Percentiles rank a stretch among this genome's conserved stretches.
These are phyloP conservation scores for Volvox reticuliferus DNA, from an alignment of 139 green algal genomes.

Conservation along the genomic window DNA sequence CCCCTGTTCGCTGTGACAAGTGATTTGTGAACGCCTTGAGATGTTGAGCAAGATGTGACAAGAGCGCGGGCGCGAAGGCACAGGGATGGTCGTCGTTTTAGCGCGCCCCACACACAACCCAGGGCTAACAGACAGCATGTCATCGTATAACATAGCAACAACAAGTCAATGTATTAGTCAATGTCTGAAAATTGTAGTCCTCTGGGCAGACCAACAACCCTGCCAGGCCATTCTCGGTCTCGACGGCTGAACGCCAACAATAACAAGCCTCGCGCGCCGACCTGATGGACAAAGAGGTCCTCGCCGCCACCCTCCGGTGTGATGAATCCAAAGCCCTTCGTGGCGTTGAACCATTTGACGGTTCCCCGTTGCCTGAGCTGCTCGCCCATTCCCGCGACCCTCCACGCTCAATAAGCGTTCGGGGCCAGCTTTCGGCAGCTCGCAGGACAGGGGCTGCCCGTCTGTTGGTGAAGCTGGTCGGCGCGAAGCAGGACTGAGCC, in stretches of 20 bases:
- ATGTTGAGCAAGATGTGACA: not conserved
- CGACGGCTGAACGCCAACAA: slow-evolving; percentile 32
- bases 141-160: too few relatives aligned
- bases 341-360: slow-evolving; percentile 96
- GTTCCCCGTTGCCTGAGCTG: slow-evolving; percentile 53
- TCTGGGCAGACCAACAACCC: not conserved
- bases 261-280: slow-evolving; percentile 41
- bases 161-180: too few relatives aligned
- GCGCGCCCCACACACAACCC: not conserved
- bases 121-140: too few relatives aligned
- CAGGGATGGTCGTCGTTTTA: not conserved
- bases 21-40: not conserved
- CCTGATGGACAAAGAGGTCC: slow-evolving; percentile 98
- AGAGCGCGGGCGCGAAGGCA: not conserved
- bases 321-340: slow-evolving; percentile 95
- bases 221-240: not conserved
- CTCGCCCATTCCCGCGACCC: slow-evolving; percentile 48
- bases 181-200: not conserved
- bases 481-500: not conserved
- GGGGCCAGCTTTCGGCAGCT: slow-evolving; percentile 44
- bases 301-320: slow-evolving; percentile 86
- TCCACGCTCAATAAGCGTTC: slow-evolving; percentile 31
- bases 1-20: not conserved
- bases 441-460: slow-evolving; percentile 15
- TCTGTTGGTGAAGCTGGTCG: not conserved